Conservation (phyloP, 2,329 filamentous ascomycete genomes). For the Alternaria novae-zelandiae region DNA sequence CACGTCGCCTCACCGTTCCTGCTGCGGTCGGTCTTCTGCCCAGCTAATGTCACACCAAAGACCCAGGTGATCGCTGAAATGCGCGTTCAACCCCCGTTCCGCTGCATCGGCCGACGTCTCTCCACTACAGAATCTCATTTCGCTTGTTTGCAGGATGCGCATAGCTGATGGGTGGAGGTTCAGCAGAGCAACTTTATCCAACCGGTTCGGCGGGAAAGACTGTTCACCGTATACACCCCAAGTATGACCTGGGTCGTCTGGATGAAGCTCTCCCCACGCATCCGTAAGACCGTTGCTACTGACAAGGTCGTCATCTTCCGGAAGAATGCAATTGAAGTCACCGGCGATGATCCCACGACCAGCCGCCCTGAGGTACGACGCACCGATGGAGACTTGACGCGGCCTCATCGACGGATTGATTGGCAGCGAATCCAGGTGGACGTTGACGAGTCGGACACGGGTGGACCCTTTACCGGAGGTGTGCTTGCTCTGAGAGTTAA, state of each 20-base stretch:
- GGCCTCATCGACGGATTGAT: conserved; percentile 10
- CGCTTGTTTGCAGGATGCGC: conserved; percentile 2
- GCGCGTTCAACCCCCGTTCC: neutral
- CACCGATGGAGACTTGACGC: neutral
- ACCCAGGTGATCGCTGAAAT: conserved; percentile 11
- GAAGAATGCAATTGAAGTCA: conserved; percentile 6
- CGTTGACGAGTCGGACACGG: conserved; percentile 1
- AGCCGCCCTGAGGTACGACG: neutral
- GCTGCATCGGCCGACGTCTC: neutral
- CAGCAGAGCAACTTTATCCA: conserved; percentile 5
- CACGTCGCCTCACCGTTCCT: neutral
- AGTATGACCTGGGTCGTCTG: neutral
- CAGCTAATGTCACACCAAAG: conserved; percentile 1
- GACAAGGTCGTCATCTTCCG: conserved; percentile 5
- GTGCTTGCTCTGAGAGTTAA: conserved; percentile 1
- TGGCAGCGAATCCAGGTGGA: conserved; percentile 4
- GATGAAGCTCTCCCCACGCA: conserved; percentile 1
- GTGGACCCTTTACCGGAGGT: neutral
- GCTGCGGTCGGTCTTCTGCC: neutral
- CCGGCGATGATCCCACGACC: conserved; percentile 3
- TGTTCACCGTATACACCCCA: conserved; percentile 9
- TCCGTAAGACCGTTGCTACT: neutral
- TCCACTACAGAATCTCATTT: neutral
- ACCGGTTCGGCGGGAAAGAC: neutral
- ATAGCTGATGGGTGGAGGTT: neutral